phyloP scores from a whole-genome alignment of 2,329 filamentous ascomycete genomes.

The Podosphaera xanthii region DNA sequence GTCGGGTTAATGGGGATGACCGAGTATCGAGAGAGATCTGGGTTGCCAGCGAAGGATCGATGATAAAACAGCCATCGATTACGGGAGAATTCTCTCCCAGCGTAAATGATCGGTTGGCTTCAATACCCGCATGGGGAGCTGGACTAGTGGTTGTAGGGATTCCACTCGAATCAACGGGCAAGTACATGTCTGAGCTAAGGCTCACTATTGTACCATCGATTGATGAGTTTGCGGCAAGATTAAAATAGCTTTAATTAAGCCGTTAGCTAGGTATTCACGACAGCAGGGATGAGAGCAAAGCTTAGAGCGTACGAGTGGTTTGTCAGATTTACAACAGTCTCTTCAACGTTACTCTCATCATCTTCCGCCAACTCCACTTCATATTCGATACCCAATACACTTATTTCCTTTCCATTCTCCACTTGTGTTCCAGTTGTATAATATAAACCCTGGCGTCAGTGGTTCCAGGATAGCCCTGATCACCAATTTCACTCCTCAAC shows the following conservation, averaged over 20 bases:
- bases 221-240: constrained; percentile 30
- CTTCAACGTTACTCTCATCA: constrained; percentile 36
- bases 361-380: constrained; percentile 54
- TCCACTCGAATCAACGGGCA: constrained; percentile 47
- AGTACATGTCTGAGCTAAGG: constrained; percentile 37
- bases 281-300: not conserved
- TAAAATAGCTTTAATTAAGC: constrained; percentile 31
- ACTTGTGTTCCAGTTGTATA: constrained; percentile 56
- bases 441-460: constrained; percentile 53
- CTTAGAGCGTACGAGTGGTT: constrained; percentile 55
- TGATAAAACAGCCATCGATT: constrained; percentile 79
- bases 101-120: constrained; percentile 43
- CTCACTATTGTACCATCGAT: constrained; percentile 38
- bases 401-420: constrained; percentile 35
- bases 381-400: constrained; percentile 67
- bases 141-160: constrained; percentile 49
- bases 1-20: constrained; percentile 33
- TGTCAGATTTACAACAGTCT: constrained; percentile 80
- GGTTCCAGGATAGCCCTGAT: constrained; percentile 76
- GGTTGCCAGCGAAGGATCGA: constrained; percentile 20
- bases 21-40: constrained; percentile 28
- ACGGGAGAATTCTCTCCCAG: constrained; percentile 43
- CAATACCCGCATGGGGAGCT: constrained; percentile 36
- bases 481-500: constrained; percentile 51
- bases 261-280: not conserved